Evolutionary conservation across 768 basidiomycete species (phyloP).

Genomic region (Lactarius pseudohatsudake): DNA sequence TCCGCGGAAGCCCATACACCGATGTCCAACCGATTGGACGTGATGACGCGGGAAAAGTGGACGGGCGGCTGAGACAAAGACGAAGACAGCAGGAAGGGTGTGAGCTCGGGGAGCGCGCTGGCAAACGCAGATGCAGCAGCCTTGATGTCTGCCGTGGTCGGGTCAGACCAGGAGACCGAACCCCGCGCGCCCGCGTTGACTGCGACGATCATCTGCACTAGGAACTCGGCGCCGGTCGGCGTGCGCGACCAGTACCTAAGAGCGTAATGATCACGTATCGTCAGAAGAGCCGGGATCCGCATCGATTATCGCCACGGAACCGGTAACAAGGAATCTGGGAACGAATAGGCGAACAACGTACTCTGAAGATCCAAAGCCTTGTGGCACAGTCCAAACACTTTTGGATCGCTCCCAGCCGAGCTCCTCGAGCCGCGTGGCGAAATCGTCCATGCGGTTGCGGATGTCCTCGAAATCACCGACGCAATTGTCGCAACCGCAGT

Average conservation of each 20-base stretch:
- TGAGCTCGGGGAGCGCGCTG: conserved; percentile 31
- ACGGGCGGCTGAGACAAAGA: conserved; percentile 9
- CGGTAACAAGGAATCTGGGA: background rate
- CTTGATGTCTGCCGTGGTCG: conserved; percentile 42
- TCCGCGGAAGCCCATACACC: conserved; percentile 16
- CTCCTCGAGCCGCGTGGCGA: conserved; percentile 54
- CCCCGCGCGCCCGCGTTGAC: conserved; percentile 70
- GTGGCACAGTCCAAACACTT: conserved; percentile 78
- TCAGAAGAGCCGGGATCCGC: background rate
- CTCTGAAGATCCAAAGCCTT: conserved; percentile 63
- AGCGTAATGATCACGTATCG: background rate
- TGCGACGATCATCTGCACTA: conserved; percentile 61
- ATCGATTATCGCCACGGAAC: background rate
- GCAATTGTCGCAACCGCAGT: conserved; percentile 76
- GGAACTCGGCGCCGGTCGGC: conserved; percentile 70
- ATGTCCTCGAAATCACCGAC: conserved; percentile 68
- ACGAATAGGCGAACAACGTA: conserved; percentile 25
- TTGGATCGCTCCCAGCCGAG: conserved; percentile 70
- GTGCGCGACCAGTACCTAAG: conserved; percentile 57
- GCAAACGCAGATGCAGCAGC: conserved; percentile 39
- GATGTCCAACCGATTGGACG: conserved; percentile 12
- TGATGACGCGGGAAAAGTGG: conserved; percentile 17
- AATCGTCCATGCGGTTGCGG: conserved; percentile 64
- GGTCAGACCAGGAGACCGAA: conserved; percentile 44
- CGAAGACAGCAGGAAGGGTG: conserved; percentile 16